Evolutionary conservation across 2,329 filamentous ascomycete genomes (phyloP).

Genomic region (Endothia cerciana): DNA sequence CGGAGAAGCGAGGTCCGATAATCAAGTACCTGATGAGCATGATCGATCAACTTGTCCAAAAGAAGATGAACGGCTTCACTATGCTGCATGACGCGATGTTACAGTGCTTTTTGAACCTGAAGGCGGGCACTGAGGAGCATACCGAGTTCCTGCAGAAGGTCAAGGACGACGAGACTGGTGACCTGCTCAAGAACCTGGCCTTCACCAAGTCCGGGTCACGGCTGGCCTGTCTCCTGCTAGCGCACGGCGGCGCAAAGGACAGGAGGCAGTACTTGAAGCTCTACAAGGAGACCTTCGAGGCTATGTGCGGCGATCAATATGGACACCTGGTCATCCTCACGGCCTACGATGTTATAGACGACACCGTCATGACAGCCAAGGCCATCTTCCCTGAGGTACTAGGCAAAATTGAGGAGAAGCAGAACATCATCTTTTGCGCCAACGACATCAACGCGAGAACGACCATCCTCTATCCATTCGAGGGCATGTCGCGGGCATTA

Average conservation of each 20-base stretch:
- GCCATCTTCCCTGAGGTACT: slow-evolving; percentile 86
- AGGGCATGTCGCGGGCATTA: slow-evolving; percentile 63
- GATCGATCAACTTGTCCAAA: slow-evolving; percentile 92
- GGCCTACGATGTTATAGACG: slow-evolving; percentile 89
- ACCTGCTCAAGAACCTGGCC: slow-evolving; percentile 91
- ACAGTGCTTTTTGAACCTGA: slow-evolving; percentile 87
- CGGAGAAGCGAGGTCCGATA: slow-evolving; percentile 85
- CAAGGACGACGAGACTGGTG: slow-evolving; percentile 88
- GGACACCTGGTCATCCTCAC: slow-evolving; percentile 83
- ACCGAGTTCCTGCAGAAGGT: slow-evolving; percentile 87
- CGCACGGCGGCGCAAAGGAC: slow-evolving; percentile 88
- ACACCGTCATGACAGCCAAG: slow-evolving; percentile 87
- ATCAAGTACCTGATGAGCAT: slow-evolving; percentile 84
- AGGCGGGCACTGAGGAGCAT: slow-evolving; percentile 77
- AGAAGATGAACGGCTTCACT: slow-evolving; percentile 95
- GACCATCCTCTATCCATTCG: slow-evolving; percentile 81
- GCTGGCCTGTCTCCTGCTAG: slow-evolving; percentile 79
- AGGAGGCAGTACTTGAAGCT: slow-evolving; percentile 83
- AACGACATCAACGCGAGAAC: slow-evolving; percentile 68
- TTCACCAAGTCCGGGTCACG: slow-evolving; percentile 90
- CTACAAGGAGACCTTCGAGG: slow-evolving; percentile 86
- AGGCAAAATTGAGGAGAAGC: slow-evolving; percentile 68
- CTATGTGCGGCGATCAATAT: slow-evolving; percentile 79
- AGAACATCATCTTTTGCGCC: slow-evolving; percentile 66
- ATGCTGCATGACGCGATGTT: slow-evolving; percentile 98